These are phyloP conservation scores for Podaxis sp. DNA, from an alignment of 768 basidiomycete genomes.

Conservation along the genomic window DNA sequence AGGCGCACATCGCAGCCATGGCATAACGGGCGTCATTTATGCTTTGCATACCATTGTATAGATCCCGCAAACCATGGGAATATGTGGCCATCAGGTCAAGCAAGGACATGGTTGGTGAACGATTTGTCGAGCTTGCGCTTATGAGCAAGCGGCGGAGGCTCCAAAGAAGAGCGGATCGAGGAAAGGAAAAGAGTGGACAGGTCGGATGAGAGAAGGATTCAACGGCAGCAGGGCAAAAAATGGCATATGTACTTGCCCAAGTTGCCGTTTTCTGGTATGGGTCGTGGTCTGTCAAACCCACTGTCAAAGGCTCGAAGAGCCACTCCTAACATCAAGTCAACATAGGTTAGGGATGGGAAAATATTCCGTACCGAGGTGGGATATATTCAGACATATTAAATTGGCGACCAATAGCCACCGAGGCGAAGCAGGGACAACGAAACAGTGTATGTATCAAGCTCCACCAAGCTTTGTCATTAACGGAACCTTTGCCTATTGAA, in stretches of 20 bases:
- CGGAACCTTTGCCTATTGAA: neutral
- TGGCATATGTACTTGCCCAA: neutral
- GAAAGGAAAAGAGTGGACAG: neutral
- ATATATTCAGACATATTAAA: slow-evolving; percentile 6
- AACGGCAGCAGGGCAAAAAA: neutral
- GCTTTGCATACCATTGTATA: neutral
- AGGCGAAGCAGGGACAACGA: neutral
- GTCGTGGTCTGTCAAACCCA: neutral
- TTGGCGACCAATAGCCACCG: neutral
- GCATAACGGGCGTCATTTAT: neutral
- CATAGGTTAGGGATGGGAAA: slow-evolving; percentile 2
- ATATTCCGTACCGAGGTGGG: neutral
- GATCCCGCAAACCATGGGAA: neutral
- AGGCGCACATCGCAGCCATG: slow-evolving; percentile 6
- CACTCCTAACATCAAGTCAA: slow-evolving; percentile 6
- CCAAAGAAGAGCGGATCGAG: neutral
- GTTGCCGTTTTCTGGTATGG: neutral
- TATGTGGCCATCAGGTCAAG: neutral
- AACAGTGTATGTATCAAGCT: neutral
- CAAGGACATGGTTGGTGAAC: neutral
- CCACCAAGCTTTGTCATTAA: neutral
- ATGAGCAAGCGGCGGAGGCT: neutral
- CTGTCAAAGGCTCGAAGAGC: neutral
- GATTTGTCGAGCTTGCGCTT: neutral
- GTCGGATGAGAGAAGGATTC: neutral